Conservation (phyloP, 306 rosid genomes). For the Quercus dentata region DNA sequence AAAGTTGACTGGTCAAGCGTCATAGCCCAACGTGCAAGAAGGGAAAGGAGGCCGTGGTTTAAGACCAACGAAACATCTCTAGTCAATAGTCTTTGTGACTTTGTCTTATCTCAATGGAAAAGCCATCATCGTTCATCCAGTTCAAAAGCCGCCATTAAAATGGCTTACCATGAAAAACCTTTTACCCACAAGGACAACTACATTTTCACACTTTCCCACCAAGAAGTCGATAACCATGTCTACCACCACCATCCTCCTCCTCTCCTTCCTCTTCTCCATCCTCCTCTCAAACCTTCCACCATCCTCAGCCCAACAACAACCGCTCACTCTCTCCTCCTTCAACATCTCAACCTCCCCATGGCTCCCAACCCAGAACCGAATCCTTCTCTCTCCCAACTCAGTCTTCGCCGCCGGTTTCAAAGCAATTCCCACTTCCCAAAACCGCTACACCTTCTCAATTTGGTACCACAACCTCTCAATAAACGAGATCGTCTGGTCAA, state of each 20-base stretch:
- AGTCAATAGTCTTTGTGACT: no score
- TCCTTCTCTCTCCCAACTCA: conserved; percentile 46
- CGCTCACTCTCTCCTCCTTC: conserved; percentile 19
- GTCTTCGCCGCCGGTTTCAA: conserved; percentile 62
- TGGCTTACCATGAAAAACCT: no score
- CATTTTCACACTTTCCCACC: background rate
- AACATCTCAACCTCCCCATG: conserved; percentile 49
- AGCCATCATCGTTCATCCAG: no score
- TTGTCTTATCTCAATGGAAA: no score
- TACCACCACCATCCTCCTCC: background rate
- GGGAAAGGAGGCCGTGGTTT: no score
- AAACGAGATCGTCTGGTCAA: conserved; percentile 43
- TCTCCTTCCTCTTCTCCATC: conserved; percentile 17
- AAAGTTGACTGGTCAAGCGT: no score
- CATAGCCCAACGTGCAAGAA: no score
- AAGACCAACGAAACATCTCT: no score
- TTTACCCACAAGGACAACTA: background rate
- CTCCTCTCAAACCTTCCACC: conserved; percentile 27
- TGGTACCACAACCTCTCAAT: conserved; percentile 38
- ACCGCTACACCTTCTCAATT: conserved; percentile 53
- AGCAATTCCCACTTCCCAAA: conserved; percentile 13
- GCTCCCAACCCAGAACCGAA: conserved; percentile 37
- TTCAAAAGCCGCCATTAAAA: conserved; percentile 15
- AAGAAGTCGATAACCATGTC: conserved; percentile 20
- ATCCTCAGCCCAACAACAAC: conserved; percentile 35